Evolutionary conservation across 495 filamentous ascomycete species (phyloP).

Genomic region (Penicillium subrubescens): DNA sequence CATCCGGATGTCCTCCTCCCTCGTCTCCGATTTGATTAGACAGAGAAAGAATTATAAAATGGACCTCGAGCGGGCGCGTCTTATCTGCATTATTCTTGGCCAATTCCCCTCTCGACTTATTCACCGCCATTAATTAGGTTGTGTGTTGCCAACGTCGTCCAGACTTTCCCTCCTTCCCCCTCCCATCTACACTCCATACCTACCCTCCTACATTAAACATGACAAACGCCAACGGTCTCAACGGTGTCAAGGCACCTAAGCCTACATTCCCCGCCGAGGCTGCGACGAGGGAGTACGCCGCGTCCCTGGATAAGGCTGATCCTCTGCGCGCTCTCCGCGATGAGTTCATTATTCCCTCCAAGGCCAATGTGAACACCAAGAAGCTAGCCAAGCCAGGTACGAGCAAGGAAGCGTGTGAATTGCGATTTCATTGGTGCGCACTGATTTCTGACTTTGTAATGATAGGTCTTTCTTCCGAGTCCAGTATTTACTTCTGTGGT

Average conservation of each 20-base stretch:
- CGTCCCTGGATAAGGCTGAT: conserved; percentile 68
- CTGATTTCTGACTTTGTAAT: conserved; percentile 14
- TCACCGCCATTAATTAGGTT: not conserved
- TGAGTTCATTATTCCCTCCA: conserved; percentile 85
- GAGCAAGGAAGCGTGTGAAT: not conserved
- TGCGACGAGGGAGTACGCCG: conserved; percentile 57
- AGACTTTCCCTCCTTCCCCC: not conserved
- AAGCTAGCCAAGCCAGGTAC: conserved; percentile 55
- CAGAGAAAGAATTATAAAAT: conserved; percentile 16
- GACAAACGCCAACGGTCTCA: conserved; percentile 16
- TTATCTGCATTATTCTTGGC: conserved; percentile 7
- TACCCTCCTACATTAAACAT: conserved; percentile 9
- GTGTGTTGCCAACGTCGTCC: not conserved
- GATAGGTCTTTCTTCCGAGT: conserved; percentile 43
- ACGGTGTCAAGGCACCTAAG: conserved; percentile 27
- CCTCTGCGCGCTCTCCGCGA: conserved; percentile 63
- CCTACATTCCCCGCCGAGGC: conserved; percentile 42
- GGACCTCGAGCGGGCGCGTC: not conserved
- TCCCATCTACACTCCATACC: not conserved
- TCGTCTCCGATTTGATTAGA: conserved; percentile 11
- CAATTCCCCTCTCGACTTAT: not conserved
- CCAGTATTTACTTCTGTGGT: conserved; percentile 84
- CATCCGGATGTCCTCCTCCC: conserved; percentile 21
- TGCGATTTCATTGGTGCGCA: not conserved
- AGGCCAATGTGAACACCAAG: conserved; percentile 70